Base-by-base conservation (phyloP, 1,284 basidiomycete species). In the Trametes versicolor region DNA sequence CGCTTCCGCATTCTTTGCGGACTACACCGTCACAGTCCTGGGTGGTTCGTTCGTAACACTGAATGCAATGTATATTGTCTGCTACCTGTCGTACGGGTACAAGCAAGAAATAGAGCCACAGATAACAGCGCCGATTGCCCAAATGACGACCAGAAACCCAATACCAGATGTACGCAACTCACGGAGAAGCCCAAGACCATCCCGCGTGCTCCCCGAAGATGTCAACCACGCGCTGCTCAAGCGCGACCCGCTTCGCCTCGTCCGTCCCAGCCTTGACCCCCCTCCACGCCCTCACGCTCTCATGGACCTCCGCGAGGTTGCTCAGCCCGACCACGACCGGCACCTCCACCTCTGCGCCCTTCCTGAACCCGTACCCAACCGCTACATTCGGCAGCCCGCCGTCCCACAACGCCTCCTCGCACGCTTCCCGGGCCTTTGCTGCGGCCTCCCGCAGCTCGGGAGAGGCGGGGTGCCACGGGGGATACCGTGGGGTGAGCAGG, bases 401-500 rank as follows among this genome's bases (percentile, higher is more conserved):
- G 6, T 80, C 76, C 79, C 80, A 82, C 23, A 74, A 70, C 58
- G 72, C 62, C 5, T 69, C 65, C 4, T 45, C 68, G 47, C 76
- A 72, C n/a, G 72, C 58, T 53, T 72, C 58, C 34, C 70, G 65
- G 12, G 81, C 83, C 43, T 76, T 74, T 8, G 66, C 65, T 7
- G 82, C 81, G 1, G 85, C 87, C 6, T 78, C 74, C 49, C 77
- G 81, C 56, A 95, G 72, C 13, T 75, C 78, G 6, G 77, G 72
- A 5, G 90, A 83, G 3, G 94, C 94, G 9, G 97, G 96, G 75
- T 98, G 97, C 97, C 97, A 99, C 0, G 76, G 58, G 0, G 94
- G 94, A 2, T 88, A 85, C 0, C 80, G 82, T 2, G 85, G 81
- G 0, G 92, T 92, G 45, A 99, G 84, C 1, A 98, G 85, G 0